phyloP scores from a whole-genome alignment of 306 rosid species.

The Benincasa hispida region DNA sequence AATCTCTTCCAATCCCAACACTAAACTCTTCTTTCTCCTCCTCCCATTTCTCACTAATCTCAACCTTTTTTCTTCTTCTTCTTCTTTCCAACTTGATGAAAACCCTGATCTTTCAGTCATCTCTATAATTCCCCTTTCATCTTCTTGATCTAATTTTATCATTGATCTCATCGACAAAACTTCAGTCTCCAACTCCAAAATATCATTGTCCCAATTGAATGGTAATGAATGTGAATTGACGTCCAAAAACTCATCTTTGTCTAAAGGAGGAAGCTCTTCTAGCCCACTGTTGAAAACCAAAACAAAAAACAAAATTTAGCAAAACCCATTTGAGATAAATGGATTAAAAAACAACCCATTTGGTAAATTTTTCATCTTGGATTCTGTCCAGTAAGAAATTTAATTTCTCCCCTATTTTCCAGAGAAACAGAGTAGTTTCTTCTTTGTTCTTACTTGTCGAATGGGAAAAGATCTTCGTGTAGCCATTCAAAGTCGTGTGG shows the following conservation, averaged over 20 bases:
- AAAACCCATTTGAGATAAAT: neutral
- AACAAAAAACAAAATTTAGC: neutral
- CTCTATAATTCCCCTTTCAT: neutral
- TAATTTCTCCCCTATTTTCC: too few relatives aligned
- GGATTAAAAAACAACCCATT: neutral
- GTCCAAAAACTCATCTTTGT: constrained; percentile 1
- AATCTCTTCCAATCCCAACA: constrained; percentile 28
- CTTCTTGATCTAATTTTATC: neutral
- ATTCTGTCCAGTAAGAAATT: neutral
- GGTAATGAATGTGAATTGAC: constrained; percentile 3
- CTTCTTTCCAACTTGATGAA: neutral
- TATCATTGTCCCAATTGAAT: constrained; percentile 8
- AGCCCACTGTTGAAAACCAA: constrained; percentile 12
- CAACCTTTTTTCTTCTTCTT: constrained; percentile 9
- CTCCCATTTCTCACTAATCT: neutral
- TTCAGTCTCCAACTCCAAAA: constrained; percentile 13
- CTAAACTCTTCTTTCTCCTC: neutral
- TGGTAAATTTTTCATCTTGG: neutral
- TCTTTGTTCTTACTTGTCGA: constrained; percentile 19
- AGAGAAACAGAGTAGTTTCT: too few relatives aligned
- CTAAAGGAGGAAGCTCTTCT: constrained; percentile 19
- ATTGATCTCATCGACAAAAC: constrained; percentile 9
- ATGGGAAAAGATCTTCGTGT: neutral
- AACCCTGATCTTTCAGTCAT: constrained; percentile 1
- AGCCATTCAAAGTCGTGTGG: constrained; percentile 17